Evolutionary conservation across 257 asterid species (phyloP).

Genomic region (Lycium barbarum): DNA sequence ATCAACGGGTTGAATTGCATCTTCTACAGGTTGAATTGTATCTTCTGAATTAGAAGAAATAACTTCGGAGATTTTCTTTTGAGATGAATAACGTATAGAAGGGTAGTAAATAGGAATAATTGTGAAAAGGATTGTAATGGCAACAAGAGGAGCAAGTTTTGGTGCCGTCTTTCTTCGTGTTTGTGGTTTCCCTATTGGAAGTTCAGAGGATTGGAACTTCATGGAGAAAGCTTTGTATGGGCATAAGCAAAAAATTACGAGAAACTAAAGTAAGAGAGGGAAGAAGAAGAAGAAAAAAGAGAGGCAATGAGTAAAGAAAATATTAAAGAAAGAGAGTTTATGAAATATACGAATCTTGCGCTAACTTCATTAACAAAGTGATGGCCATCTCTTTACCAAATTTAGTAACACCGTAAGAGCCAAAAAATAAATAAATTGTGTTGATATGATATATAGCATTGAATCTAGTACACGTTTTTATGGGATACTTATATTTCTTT

Average conservation of each 20-base stretch:
- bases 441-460: not conserved
- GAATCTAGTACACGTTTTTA: not conserved
- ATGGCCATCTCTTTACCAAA: slow-evolving; percentile 26
- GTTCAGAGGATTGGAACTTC: slow-evolving; percentile 62
- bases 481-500: not conserved
- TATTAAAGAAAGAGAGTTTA: slow-evolving; percentile 12
- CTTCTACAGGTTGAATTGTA: not conserved
- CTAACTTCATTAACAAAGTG: slow-evolving; percentile 27
- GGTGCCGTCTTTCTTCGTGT: slow-evolving; percentile 46
- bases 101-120: slow-evolving; percentile 58
- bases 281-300: not conserved
- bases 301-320: slow-evolving; percentile 6
- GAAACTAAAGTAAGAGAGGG: not conserved
- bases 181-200: slow-evolving; percentile 57
- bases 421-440: not conserved
- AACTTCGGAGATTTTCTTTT: slow-evolving; percentile 37
- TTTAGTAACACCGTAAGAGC: not conserved
- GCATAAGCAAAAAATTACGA: not conserved
- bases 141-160: slow-evolving; percentile 52
- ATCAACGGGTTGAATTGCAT: not conserved
- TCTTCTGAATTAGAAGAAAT: slow-evolving; percentile 23
- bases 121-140: slow-evolving; percentile 52
- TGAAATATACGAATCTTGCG: slow-evolving; percentile 28
- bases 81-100: slow-evolving; percentile 34
- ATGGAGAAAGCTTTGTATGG: slow-evolving; percentile 34